Evolutionary conservation across 2,329 filamentous ascomycete species (phyloP), one percentile per base, ranked within the genome.

Genomic region (Ophiocordyceps camponoti-leonardi): DNA sequence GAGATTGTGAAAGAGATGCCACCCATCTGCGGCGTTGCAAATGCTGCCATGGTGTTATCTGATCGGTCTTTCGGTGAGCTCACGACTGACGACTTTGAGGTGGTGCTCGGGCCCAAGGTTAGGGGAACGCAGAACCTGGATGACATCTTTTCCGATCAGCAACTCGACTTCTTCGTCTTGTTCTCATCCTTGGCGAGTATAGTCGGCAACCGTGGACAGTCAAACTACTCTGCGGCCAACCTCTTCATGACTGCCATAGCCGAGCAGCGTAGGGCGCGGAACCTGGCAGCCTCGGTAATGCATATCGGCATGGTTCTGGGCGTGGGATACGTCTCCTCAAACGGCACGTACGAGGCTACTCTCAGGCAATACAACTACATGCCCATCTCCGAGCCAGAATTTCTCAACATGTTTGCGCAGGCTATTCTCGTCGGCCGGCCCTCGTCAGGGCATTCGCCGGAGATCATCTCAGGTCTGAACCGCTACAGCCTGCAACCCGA

Each of bases 171-270:
- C 50, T 65, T 65, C 50, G 51, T 66, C 42, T 35, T 60, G 14
- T 57, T 64, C 43, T 61, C 59, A 1, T 66, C 63, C 0, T 23
- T 59, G 1, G 46, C 53, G 0, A 42, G 42, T 2, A 49, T 60
- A 4, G 45, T 53, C 6, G 63, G 63, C 3, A 60, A 59, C 42
- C 22, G 41, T 8, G 58, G 56, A 6, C 70, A 75, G 49, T 50
- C 59, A 3, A 68, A 64, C 49, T 75, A 75, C 47, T 53, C 57
- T 0, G 65, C 67, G 0, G 68, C 63, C 3, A 71, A 71, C 49
- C 49, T 49, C 3, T 74, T 61, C 54, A 64, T 72, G 59, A 51
- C 50, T 8, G 50, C 50, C 1, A 51, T 74, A 0, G 63, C 60
- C 0, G 42, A 49, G 0, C 55, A 65, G 16, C 54, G 70, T 4